Evolutionary conservation across 495 filamentous ascomycete genomes (phyloP), one percentile per base, ranked within the genome.

Genomic region (Neurospora hispaniola): DNA sequence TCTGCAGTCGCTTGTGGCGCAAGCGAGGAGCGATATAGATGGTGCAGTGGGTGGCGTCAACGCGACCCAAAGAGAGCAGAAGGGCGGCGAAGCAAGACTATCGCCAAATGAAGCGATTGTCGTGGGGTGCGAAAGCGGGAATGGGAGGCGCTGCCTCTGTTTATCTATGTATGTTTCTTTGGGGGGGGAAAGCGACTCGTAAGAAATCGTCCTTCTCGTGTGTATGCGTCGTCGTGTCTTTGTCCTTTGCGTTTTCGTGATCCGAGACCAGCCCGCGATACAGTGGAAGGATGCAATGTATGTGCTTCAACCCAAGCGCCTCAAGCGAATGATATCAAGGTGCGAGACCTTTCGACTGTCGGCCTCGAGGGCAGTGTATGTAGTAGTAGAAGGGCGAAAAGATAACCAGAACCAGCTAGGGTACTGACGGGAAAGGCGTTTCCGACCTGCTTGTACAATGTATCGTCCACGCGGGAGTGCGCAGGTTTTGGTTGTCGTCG

Each of bases 241-340:
- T 71, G 59, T 66, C 72, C 71, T 72, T 69, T 42, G 54, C 59
- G 75, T 74, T 59, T 74, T 71, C 54, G 54, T 66, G 27, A 59
- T 73, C 74, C 80, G 78, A 80, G 79, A 72, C 80, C 80, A 81
- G 80, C 80, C 80, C 80, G 79, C 72, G 73, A 79, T 72, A 77
- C 76, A 74, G 69, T 73, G 75, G 77, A 78, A 76, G 76, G 42
- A 70, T 59, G 35, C 70, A 43, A 69, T 72, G 42, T 42, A 54
- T 66, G 54, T 27, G 54, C 73, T 75, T 71, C 75, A 70, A 78
- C 70, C 74, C 76, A 75, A 76, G 73, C 76, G 79, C 78, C 70
- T 75, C 80, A 73, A 78, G 79, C 78, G 77, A 80, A 74, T 44
- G 78, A 74, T 75, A 31, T 73, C 69, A 75, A 59, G 14, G 70